Evolutionary conservation across 2,329 filamentous ascomycete genomes (phyloP), one percentile per base, ranked within the genome.

Genomic region (Cordyceps pruinosa): DNA sequence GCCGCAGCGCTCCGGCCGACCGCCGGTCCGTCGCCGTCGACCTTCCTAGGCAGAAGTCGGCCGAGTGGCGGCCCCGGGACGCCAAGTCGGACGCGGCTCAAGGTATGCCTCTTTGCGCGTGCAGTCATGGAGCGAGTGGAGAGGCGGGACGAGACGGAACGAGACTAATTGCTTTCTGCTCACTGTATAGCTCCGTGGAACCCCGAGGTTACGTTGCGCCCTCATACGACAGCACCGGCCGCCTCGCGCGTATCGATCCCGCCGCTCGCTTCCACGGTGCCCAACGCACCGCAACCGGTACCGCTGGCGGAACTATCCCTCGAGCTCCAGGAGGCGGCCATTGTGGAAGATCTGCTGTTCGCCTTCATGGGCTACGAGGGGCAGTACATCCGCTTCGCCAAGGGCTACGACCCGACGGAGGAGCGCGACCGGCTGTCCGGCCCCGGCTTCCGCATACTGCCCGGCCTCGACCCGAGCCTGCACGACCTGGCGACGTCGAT

Each of bases 361-460:
- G 91, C 96, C 5, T 95, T 97, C 65, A 97, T 99, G 92, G 94
- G 94, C 25, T 96, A 91, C 62, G 94, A 99, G 72, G 94, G 94
- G n/a, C 91, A 96, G 70, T 97, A 97, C 69, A 89, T 99, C 60
- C 88, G 90, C 56, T 97, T 90, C 68, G 82, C 82, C 58, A 88
- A 90, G 63, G 82, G 83, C 9, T 97, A 96, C 69, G 86, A 96
- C 64, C 90, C 92, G 0, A 76, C 81, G 3, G 85, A 90, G 52
- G 94, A 99, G 73, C 90, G 93, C 66, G 90, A 95, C 66, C 85
- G 92, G 15, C 77, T 99, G 50, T 81, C 87, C 6, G 94, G 94
- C 0, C 94, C 94, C 1, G 75, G 79, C 10, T 97, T 91, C 73
- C 85, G 85, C 61, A 85, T 97, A 60, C 75, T 89, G 7, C 81